Conservation (phyloP, 163 green algal genomes). For the Scenedesmus sp. region DNA sequence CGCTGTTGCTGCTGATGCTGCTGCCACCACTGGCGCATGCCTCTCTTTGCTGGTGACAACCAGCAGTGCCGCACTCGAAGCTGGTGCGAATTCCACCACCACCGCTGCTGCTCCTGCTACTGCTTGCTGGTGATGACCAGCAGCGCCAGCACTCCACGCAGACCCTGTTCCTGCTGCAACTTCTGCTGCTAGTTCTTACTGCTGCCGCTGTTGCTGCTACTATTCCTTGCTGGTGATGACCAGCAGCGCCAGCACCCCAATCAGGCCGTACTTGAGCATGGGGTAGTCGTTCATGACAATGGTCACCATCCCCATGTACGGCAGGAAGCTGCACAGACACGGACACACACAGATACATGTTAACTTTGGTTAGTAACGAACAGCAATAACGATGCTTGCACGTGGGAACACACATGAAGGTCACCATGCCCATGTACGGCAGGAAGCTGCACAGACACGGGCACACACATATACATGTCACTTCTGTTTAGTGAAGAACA, state of each 20-base stretch:
- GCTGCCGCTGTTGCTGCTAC: not conserved
- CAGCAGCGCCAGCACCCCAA: slow-evolving; percentile 81
- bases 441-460: slow-evolving; percentile 67
- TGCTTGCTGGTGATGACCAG: not conserved
- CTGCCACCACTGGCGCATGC: too few species aligned
- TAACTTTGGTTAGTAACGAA: too few species aligned
- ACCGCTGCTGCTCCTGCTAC: not conserved
- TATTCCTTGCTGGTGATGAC: slow-evolving; percentile 89
- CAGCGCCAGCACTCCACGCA: not conserved
- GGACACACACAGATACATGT: not conserved
- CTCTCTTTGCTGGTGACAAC: too few species aligned
- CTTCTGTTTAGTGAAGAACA: too few species aligned
- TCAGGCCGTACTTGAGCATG: slow-evolving; percentile 91
- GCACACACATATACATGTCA: not conserved
- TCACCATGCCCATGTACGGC: slow-evolving; percentile 94
- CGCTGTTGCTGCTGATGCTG: too few species aligned
- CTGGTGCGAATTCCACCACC: too few species aligned
- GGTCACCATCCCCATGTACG: slow-evolving; percentile 94
- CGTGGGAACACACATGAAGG: slow-evolving; percentile 80
- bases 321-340: slow-evolving; percentile 74
- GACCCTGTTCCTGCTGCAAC: too few species aligned
- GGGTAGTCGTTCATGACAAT: slow-evolving; percentile 99
- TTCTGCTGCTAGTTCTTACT: not conserved
- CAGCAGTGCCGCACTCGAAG: too few species aligned
- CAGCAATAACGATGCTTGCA: too few species aligned